phyloP scores from a whole-genome alignment of 805 yeast genomes.

The Lipomyces mesembrius region DNA sequence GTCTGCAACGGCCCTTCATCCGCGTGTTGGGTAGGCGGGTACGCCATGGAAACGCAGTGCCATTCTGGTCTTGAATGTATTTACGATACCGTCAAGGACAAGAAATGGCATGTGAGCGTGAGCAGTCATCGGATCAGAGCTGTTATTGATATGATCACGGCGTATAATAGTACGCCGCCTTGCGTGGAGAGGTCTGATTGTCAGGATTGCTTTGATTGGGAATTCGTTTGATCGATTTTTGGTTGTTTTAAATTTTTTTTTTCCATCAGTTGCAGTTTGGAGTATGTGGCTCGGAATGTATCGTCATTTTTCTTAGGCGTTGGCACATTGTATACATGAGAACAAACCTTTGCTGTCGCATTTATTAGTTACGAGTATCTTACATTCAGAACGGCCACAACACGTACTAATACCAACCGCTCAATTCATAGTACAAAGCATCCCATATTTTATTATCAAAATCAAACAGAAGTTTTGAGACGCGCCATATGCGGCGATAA shows the following conservation, averaged over 20 bases:
- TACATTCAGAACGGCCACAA: neutral
- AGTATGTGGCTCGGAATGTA: neutral
- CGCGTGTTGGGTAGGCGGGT: slow-evolving; percentile 88
- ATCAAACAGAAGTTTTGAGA: neutral
- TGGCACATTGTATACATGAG: neutral
- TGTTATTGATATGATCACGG: slow-evolving; percentile 75
- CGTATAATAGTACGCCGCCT: slow-evolving; percentile 75
- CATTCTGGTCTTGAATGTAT: slow-evolving; percentile 87
- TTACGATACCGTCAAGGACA: slow-evolving; percentile 86
- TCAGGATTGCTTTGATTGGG: slow-evolving; percentile 37
- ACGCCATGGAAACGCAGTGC: slow-evolving; percentile 96
- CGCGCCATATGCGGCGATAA: neutral
- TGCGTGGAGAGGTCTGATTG: slow-evolving; percentile 50
- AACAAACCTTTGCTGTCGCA: too few species aligned
- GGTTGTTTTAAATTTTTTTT: neutral
- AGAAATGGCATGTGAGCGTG: slow-evolving; percentile 90
- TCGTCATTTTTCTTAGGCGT: neutral
- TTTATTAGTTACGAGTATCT: neutral
- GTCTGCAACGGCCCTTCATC: slow-evolving; percentile 95
- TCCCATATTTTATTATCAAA: neutral
- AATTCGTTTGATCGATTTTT: slow-evolving; percentile 19
- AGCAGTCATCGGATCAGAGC: slow-evolving; percentile 89
- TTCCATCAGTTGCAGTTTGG: neutral
- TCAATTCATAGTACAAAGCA: neutral
- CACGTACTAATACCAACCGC: neutral